phyloP scores from a whole-genome alignment of 805 yeast species.

The Saturnispora diversa region DNA sequence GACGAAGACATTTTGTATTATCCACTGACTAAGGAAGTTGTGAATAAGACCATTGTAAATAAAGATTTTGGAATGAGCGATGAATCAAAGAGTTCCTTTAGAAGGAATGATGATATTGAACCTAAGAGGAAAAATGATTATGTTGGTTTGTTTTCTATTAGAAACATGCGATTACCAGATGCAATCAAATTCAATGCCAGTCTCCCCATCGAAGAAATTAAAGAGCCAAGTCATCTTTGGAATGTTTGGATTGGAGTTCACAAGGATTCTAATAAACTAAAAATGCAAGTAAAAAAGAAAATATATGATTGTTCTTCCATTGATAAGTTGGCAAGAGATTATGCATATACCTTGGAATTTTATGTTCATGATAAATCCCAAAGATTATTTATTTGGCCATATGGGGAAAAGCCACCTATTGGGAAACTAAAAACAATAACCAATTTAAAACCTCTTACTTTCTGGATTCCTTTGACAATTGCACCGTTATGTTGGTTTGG shows the following conservation, averaged over 20 bases:
- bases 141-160: background rate
- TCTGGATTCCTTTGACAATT: slow-evolving; percentile 4
- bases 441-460: background rate
- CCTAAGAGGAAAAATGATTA: no score
- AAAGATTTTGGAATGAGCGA: no score
- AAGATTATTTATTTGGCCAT: slow-evolving; percentile 8
- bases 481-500: slow-evolving; percentile 5
- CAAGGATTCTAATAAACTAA: background rate
- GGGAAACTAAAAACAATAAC: background rate
- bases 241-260: slow-evolving; percentile 11
- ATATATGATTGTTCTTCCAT: background rate
- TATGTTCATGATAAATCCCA: slow-evolving; percentile 9
- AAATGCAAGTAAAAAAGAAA: slow-evolving; percentile 4
- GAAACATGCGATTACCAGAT: slow-evolving; percentile 2
- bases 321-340: background rate
- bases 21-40: background rate
- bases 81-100: no score
- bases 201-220: background rate
- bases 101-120: no score
- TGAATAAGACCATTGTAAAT: background rate
- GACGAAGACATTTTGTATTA: slow-evolving; percentile 7
- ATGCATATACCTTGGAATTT: slow-evolving; percentile 8
- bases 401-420: slow-evolving; percentile 6
- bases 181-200: background rate
- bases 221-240: slow-evolving; percentile 8